phyloP scores from a whole-genome alignment of 148 eudicot species.

The Diospyros kaki region DNA sequence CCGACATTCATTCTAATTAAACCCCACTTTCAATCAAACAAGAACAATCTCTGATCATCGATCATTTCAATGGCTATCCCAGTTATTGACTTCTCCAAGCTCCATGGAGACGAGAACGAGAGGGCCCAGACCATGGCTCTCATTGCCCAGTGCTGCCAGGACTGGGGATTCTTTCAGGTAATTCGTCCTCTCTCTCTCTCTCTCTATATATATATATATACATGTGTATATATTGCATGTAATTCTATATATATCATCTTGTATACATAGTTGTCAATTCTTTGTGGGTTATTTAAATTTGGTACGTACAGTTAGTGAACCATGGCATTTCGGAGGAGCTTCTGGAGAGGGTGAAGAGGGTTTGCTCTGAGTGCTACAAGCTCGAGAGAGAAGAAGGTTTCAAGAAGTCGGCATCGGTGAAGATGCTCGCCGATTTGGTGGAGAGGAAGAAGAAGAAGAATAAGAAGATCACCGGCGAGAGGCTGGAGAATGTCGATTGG shows the following conservation, averaged over 20 bases:
- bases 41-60: neutral
- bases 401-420: constrained; percentile 47
- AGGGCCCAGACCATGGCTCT: constrained; percentile 68
- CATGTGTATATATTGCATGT: no score
- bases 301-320: constrained; percentile 58
- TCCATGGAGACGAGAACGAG: constrained; percentile 69
- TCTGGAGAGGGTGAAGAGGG: constrained; percentile 75
- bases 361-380: constrained; percentile 54
- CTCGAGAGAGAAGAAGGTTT: constrained; percentile 68
- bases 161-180: constrained; percentile 99
- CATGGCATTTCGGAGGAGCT: constrained; percentile 87
- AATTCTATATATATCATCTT: neutral
- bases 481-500: constrained; percentile 72
- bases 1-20: neutral
- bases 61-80: constrained; percentile 70
- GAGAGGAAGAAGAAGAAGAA: constrained; percentile 28
- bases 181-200: no score
- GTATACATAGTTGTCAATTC: neutral
- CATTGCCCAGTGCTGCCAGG: constrained; percentile 68
- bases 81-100: constrained; percentile 89
- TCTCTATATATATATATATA: no score
- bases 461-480: constrained; percentile 12
- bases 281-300: neutral
- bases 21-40: neutral
- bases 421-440: constrained; percentile 53